phyloP scores from a whole-genome alignment of 352 stramenopile genomes.

The Globisporangium emineosum region DNA sequence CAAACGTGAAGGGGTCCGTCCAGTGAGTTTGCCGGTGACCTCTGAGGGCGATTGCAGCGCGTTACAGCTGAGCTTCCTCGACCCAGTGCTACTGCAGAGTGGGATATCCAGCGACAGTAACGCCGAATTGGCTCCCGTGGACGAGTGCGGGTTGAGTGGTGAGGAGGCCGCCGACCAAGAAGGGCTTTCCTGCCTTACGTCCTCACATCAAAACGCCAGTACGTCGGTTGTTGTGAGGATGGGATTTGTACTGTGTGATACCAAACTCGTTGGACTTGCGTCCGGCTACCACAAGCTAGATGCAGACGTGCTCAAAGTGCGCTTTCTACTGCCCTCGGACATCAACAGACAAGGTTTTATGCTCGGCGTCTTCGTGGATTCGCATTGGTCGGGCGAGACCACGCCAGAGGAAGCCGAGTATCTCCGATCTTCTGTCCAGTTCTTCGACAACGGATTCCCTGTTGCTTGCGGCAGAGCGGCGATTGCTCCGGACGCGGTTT shows the following conservation, averaged over 20 bases:
- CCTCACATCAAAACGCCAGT: background rate
- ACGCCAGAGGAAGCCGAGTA: background rate
- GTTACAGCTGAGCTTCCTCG: constrained; percentile 7
- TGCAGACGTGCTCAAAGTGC: background rate
- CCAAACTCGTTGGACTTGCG: background rate
- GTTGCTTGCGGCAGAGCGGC: background rate
- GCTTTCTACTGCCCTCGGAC: background rate
- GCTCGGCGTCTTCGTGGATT: background rate
- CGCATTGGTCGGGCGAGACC: background rate
- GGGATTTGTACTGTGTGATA: constrained; percentile 2
- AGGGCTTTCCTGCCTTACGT: background rate
- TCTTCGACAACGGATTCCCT: background rate
- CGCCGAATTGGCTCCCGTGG: background rate
- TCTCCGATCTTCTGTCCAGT: background rate
- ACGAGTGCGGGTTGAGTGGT: background rate
- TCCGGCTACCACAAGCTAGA: background rate
- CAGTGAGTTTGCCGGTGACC: background rate
- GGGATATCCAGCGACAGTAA: background rate
- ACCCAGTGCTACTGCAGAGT: background rate
- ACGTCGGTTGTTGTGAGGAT: background rate
- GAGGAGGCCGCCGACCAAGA: background rate
- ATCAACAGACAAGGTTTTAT: background rate
- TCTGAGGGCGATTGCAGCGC: background rate
- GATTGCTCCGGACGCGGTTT: background rate
- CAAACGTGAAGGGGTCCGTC: background rate